phyloP scores from a whole-genome alignment of 208 protist species.

The Wallacemonas sp. region DNA sequence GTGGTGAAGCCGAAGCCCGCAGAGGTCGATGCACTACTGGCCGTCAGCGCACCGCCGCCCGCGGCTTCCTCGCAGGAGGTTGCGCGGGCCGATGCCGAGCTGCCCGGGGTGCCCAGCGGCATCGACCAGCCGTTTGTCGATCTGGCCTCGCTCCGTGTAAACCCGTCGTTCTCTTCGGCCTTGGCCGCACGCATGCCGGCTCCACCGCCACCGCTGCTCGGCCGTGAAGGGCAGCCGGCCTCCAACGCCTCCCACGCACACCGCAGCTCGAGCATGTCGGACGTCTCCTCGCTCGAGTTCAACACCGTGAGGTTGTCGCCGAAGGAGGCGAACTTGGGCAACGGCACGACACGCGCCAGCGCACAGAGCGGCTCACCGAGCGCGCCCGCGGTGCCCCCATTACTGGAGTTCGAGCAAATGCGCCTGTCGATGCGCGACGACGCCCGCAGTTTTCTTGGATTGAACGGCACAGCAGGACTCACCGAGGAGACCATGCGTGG shows the following conservation, averaged over 20 bases:
- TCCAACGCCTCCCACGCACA: neutral
- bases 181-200: neutral
- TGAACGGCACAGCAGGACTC: neutral
- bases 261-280: conserved; percentile 10
- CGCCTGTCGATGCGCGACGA: conserved; percentile 33
- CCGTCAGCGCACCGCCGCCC: conserved; percentile 27
- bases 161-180: neutral
- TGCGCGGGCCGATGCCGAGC: conserved; percentile 19
- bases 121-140: conserved; percentile 12
- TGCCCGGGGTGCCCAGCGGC: conserved; percentile 17
- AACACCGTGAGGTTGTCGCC: conserved; percentile 30
- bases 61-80: conserved; percentile 2
- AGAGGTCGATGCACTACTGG: conserved; percentile 34
- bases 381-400: conserved; percentile 16
- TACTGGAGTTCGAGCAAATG: conserved; percentile 84
- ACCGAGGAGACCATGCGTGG: conserved; percentile 17
- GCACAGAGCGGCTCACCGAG: neutral
- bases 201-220: neutral
- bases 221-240: neutral
- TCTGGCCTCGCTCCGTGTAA: conserved; percentile 3
- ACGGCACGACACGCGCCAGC: neutral
- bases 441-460: neutral
- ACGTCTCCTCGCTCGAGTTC: conserved; percentile 41
- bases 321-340: neutral
- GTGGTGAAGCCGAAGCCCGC: conserved; percentile 19